phyloP scores from a whole-genome alignment of 2,329 filamentous ascomycete genomes.

The Arachnomyces sp. region DNA sequence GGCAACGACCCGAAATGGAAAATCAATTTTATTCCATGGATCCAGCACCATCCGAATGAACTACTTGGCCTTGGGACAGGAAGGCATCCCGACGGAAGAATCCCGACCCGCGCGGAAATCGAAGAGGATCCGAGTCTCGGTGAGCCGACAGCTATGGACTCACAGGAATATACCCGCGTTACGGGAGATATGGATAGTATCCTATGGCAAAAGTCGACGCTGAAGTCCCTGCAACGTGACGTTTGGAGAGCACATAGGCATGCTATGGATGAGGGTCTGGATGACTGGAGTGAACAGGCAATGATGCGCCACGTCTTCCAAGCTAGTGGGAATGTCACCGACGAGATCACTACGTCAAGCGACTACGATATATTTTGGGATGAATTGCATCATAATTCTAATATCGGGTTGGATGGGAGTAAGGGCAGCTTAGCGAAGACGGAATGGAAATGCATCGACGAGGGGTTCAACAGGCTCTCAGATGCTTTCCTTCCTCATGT shows the following conservation, averaged over 20 bases:
- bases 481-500: slow-evolving; percentile 30
- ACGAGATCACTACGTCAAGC: slow-evolving; percentile 24
- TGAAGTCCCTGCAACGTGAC: slow-evolving; percentile 16
- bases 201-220: slow-evolving; percentile 11
- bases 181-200: slow-evolving; percentile 14
- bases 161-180: slow-evolving; percentile 9
- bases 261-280: slow-evolving; percentile 18
- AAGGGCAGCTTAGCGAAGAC: slow-evolving; percentile 18
- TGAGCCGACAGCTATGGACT: slow-evolving; percentile 11
- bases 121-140: slow-evolving; percentile 11
- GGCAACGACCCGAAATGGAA: slow-evolving; percentile 13
- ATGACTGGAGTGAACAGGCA: slow-evolving; percentile 20
- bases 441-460: slow-evolving; percentile 24
- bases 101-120: slow-evolving; percentile 19
- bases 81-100: slow-evolving; percentile 17
- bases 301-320: slow-evolving; percentile 27
- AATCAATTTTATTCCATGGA: slow-evolving; percentile 22
- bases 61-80: slow-evolving; percentile 16
- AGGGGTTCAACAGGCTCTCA: slow-evolving; percentile 29
- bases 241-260: slow-evolving; percentile 16
- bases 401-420: slow-evolving; percentile 24
- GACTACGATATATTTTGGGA: slow-evolving; percentile 31
- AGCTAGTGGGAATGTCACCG: slow-evolving; percentile 31
- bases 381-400: slow-evolving; percentile 27
- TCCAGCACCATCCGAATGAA: slow-evolving; percentile 22